Percentiles rank a stretch among this genome's conserved stretches.
phyloP scores from a whole-genome alignment of 345 rosid species.

The Lumnitzera racemosa region DNA sequence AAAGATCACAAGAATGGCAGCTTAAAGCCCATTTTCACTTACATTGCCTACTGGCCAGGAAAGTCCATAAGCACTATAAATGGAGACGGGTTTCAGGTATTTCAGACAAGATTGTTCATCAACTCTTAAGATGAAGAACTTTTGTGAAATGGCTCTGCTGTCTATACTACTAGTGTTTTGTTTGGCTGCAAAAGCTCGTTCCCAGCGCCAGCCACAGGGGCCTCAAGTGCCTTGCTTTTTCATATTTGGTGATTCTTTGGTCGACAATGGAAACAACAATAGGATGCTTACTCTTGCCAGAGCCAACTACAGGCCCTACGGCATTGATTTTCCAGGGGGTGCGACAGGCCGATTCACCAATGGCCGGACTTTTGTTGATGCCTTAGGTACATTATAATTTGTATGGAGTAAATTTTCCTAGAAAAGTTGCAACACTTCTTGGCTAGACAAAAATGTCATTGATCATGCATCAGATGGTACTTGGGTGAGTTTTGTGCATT shows the following conservation, averaged over 20 bases:
- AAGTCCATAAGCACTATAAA: constrained; percentile 3
- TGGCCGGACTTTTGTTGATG: constrained; percentile 80
- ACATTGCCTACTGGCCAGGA: neutral
- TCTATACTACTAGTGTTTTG: constrained; percentile 14
- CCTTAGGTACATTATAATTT: constrained; percentile 35
- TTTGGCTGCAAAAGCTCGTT: constrained; percentile 12
- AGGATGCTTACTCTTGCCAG: constrained; percentile 58
- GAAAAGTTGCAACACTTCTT: neutral
- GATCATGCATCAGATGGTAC: neutral
- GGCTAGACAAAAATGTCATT: neutral
- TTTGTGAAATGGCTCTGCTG: neutral
- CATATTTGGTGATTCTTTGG: constrained; percentile 86
- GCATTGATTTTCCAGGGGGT: constrained; percentile 76
- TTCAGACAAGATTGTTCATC: no score
- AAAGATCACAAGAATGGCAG: neutral
- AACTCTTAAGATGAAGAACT: no score
- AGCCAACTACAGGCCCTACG: constrained; percentile 85
- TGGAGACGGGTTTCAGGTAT: constrained; percentile 1
- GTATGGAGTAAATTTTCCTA: neutral
- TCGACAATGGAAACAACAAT: constrained; percentile 90
- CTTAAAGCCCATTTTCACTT: neutral
- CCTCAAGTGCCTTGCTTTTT: constrained; percentile 74
- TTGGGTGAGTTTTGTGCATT: neutral
- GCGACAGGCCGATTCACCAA: constrained; percentile 78
- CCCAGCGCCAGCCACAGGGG: constrained; percentile 32